These are phyloP conservation scores for Stagonosporopsis rhizophila DNA, from an alignment of 2,329 filamentous ascomycete genomes.

Conservation along the genomic window DNA sequence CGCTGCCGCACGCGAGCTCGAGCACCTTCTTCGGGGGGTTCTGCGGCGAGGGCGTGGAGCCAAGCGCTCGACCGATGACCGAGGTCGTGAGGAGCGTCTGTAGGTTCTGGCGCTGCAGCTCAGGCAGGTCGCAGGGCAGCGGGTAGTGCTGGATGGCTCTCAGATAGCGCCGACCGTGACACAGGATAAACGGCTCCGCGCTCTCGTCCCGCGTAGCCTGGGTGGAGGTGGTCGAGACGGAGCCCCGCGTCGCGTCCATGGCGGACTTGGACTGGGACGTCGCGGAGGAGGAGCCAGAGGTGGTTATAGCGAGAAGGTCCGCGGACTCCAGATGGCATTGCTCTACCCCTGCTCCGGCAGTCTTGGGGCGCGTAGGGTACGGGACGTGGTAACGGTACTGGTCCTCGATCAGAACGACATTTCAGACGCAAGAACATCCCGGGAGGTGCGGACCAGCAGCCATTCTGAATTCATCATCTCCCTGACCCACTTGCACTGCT, in stretches of 20 bases:
- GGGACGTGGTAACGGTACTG: conserved; percentile 44
- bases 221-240: conserved; percentile 49
- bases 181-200: conserved; percentile 65
- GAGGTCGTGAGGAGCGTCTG: conserved; percentile 82
- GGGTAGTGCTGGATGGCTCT: conserved; percentile 78
- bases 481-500: conserved; percentile 44
- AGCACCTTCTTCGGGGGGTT: conserved; percentile 75
- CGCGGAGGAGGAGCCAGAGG: conserved; percentile 28
- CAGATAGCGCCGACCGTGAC: conserved; percentile 83
- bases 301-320: conserved; percentile 46
- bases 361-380: conserved; percentile 35
- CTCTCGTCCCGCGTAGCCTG: conserved; percentile 40
- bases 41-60: conserved; percentile 70
- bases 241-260: conserved; percentile 49
- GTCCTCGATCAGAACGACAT: conserved; percentile 14
- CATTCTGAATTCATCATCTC: conserved; percentile 45
- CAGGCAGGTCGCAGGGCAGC: conserved; percentile 84
- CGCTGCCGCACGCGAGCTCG: conserved; percentile 86
- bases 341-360: conserved; percentile 40
- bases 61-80: conserved; percentile 81
- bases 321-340: conserved; percentile 49
- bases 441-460: conserved; percentile 42
- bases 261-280: conserved; percentile 23
- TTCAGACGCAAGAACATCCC: conserved; percentile 7
- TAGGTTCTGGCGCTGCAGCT: conserved; percentile 86